Evolutionary conservation across 2,329 filamentous ascomycete genomes (phyloP).

Genomic region (Thielaviopsis musarum): DNA sequence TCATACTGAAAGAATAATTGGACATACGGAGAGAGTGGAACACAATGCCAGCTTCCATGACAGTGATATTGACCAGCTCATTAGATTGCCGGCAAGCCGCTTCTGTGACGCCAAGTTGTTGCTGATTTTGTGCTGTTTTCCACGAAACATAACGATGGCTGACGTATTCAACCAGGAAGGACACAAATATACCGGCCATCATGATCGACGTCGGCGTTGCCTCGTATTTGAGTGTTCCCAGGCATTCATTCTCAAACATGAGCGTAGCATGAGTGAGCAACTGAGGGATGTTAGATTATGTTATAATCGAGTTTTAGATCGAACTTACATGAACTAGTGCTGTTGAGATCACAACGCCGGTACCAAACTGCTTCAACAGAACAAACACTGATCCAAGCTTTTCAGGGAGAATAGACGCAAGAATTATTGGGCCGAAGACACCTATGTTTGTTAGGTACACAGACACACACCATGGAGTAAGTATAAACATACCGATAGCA

Average conservation of each 20-base stretch:
- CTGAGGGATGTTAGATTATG: constrained; percentile 22
- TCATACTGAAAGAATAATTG: neutral
- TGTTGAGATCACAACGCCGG: constrained; percentile 55
- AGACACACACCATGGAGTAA: neutral
- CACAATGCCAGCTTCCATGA: constrained; percentile 57
- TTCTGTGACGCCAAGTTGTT: constrained; percentile 17
- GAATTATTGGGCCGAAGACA: constrained; percentile 50
- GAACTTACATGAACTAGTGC: constrained; percentile 47
- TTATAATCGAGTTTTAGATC: neutral
- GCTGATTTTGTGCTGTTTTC: constrained; percentile 18
- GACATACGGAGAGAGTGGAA: constrained; percentile 53
- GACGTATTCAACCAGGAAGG: constrained; percentile 54
- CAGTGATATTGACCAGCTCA: constrained; percentile 43
- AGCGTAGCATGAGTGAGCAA: constrained; percentile 56
- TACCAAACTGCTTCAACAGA: constrained; percentile 56
- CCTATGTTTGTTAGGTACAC: constrained; percentile 17
- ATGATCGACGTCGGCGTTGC: constrained; percentile 51
- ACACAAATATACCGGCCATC: constrained; percentile 57
- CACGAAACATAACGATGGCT: constrained; percentile 38
- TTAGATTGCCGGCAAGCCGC: constrained; percentile 18
- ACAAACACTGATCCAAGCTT: constrained; percentile 36
- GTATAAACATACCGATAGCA: constrained; percentile 32
- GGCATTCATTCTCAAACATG: constrained; percentile 55
- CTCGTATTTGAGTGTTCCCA: constrained; percentile 51
- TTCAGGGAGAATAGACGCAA: constrained; percentile 38